phyloP scores from a whole-genome alignment of 2,329 filamentous ascomycete genomes.

The Cercospora zeae-maydis region DNA sequence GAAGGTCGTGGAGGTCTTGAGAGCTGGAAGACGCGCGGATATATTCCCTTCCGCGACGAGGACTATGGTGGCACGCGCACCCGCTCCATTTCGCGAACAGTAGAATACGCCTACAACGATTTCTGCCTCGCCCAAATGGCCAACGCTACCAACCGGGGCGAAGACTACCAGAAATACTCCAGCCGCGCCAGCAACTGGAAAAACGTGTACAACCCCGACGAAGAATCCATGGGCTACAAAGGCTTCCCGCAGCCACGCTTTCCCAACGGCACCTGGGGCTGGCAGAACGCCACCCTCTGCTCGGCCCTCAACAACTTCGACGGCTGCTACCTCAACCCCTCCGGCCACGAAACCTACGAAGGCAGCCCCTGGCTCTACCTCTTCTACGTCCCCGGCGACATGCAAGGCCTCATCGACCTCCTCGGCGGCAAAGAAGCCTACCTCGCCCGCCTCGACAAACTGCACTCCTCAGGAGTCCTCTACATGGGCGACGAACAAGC shows the following conservation, averaged over 20 bases:
- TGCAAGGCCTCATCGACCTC: slow-evolving; percentile 20
- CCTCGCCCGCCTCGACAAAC: slow-evolving; percentile 46
- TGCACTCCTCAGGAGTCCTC: slow-evolving; percentile 55
- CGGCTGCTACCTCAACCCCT: slow-evolving; percentile 38
- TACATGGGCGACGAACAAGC: slow-evolving; percentile 28
- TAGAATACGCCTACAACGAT: slow-evolving; percentile 63
- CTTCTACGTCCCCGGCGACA: slow-evolving; percentile 25
- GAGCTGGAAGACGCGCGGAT: slow-evolving; percentile 42
- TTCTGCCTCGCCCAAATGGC: slow-evolving; percentile 64
- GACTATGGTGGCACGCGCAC: slow-evolving; percentile 61
- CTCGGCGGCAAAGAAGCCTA: slow-evolving; percentile 21
- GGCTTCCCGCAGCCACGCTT: slow-evolving; percentile 24
- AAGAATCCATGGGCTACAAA: slow-evolving; percentile 25
- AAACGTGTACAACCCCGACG: slow-evolving; percentile 22
- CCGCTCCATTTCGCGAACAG: slow-evolving; percentile 40
- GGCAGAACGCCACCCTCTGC: slow-evolving; percentile 25
- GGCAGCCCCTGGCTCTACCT: slow-evolving; percentile 25
- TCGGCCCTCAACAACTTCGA: slow-evolving; percentile 21
- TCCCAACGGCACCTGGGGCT: slow-evolving; percentile 20
- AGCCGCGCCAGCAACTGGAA: slow-evolving; percentile 61
- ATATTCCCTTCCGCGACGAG: slow-evolving; percentile 37
- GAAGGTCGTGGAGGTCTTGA: slow-evolving; percentile 42
- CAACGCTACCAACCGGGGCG: slow-evolving; percentile 50
- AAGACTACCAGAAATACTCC: slow-evolving; percentile 56
- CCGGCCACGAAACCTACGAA: slow-evolving; percentile 23